phyloP scores from a whole-genome alignment of 208 protist species.

The Trypanosoma lewisi region DNA sequence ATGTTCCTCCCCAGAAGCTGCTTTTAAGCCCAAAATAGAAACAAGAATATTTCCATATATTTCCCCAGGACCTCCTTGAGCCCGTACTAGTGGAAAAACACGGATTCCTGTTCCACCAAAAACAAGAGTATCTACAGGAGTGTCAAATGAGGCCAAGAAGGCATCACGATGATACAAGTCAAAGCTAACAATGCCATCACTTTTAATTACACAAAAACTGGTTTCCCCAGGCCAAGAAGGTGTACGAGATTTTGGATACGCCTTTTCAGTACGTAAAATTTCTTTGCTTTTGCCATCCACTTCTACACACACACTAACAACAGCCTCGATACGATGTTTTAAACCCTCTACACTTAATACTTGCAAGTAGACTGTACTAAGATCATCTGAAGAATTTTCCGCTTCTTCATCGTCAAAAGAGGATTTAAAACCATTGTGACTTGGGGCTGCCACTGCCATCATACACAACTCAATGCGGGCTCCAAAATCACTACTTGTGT shows the following conservation, averaged over 20 bases:
- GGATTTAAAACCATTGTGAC: conserved; percentile 60
- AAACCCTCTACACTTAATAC: conserved; percentile 64
- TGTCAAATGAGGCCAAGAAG: conserved; percentile 61
- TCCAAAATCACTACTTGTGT: conserved; percentile 4
- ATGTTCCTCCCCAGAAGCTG: conserved; percentile 30
- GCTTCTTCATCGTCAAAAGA: conserved; percentile 30
- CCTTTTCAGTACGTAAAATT: conserved; percentile 57
- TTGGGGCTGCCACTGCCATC: conserved; percentile 63
- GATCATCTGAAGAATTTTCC: conserved; percentile 26
- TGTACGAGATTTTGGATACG: conserved; percentile 64
- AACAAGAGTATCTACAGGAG: conserved; percentile 68
- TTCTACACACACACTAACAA: conserved; percentile 47
- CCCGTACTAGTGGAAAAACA: conserved; percentile 45
- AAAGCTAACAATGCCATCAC: conserved; percentile 61
- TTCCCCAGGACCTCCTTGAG: conserved; percentile 31
- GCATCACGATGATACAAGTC: conserved; percentile 68
- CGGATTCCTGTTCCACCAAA: conserved; percentile 73
- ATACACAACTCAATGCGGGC: conserved; percentile 56
- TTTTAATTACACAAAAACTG: conserved; percentile 44
- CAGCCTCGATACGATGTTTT: conserved; percentile 79
- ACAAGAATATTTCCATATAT: conserved; percentile 64
- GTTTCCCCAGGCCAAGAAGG: conserved; percentile 66
- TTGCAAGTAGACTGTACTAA: conserved; percentile 56
- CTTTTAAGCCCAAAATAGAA: conserved; percentile 49
- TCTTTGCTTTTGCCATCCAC: conserved; percentile 34